These are phyloP conservation scores for Tothia fuscella DNA, from an alignment of 2,329 filamentous ascomycete genomes.

Conservation along the genomic window DNA sequence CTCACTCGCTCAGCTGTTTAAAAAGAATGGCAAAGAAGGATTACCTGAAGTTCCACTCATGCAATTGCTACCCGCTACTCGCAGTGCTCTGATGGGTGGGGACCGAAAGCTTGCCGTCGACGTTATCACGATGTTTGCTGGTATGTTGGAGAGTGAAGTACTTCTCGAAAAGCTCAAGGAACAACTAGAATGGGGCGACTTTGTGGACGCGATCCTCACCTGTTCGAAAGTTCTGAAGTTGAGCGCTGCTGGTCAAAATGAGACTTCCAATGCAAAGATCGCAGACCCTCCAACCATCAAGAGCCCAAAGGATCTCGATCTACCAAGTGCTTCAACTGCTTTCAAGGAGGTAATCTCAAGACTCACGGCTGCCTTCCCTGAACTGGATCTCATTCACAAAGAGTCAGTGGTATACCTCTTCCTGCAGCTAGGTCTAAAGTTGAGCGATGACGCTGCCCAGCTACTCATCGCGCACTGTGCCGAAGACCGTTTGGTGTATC, in stretches of 20 bases:
- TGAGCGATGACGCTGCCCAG: conserved; percentile 53
- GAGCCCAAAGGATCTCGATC: no score
- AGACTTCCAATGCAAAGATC: background rate
- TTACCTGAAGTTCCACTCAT: conserved; percentile 12
- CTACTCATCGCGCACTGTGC: conserved; percentile 56
- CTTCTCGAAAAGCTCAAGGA: background rate
- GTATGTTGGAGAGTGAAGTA: background rate
- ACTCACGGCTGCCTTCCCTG: background rate
- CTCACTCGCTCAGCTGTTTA: conserved; percentile 31
- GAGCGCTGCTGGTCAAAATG: background rate
- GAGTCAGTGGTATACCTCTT: conserved; percentile 58
- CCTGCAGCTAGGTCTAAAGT: conserved; percentile 45
- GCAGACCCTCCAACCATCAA: background rate
- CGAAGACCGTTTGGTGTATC: conserved; percentile 58
- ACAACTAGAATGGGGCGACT: conserved; percentile 7
- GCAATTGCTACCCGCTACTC: conserved; percentile 12
- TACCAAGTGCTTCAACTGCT: background rate
- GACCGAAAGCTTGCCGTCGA: conserved; percentile 4
- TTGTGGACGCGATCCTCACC: background rate
- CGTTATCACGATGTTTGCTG: conserved; percentile 1
- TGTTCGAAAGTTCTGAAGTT: conserved; percentile 1
- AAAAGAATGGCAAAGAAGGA: conserved; percentile 9
- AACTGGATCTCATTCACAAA: conserved; percentile 48
- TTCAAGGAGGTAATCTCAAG: background rate
- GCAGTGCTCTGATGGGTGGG: conserved; percentile 2